phyloP scores from a whole-genome alignment of 192 early-diverging fungal genomes.

The Thoreauomyces humboldtii region DNA sequence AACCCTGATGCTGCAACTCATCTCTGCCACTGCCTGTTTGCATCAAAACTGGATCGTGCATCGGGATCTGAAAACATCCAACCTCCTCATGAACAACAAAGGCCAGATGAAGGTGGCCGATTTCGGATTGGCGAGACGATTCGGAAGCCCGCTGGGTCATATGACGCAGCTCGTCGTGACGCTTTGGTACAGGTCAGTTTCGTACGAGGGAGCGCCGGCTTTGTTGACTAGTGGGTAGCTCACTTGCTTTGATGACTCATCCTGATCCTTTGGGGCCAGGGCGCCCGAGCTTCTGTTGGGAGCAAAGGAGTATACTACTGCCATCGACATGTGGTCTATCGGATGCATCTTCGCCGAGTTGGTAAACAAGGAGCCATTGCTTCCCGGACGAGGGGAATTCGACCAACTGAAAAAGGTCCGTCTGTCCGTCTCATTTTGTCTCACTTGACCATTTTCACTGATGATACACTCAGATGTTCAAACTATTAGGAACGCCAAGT shows the following conservation, averaged over 20 bases:
- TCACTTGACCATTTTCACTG: not conserved
- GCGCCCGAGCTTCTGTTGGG: slow-evolving; percentile 91
- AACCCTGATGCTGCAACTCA: slow-evolving; percentile 51
- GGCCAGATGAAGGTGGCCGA: slow-evolving; percentile 73
- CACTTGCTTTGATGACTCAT: no score
- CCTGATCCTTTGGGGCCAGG: no score
- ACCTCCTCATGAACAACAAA: slow-evolving; percentile 60
- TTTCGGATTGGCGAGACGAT: slow-evolving; percentile 55
- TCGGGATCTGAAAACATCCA: slow-evolving; percentile 53
- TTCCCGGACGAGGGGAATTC: slow-evolving; percentile 85
- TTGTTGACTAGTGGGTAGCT: not conserved
- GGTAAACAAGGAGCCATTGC: slow-evolving; percentile 76
- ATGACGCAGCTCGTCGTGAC: slow-evolving; percentile 79
- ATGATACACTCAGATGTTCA: slow-evolving; percentile 64
- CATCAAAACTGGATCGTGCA: slow-evolving; percentile 61
- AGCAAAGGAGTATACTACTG: slow-evolving; percentile 84
- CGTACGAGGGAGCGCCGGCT: no score
- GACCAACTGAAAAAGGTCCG: slow-evolving; percentile 81
- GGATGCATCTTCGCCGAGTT: slow-evolving; percentile 98
- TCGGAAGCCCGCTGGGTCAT: slow-evolving; percentile 50
- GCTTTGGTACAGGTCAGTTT: slow-evolving; percentile 87
- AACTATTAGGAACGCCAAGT: slow-evolving; percentile 82
- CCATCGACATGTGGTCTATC: slow-evolving; percentile 87
- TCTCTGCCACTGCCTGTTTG: slow-evolving; percentile 47
- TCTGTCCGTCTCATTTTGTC: not conserved